These are phyloP conservation scores for Saturnispora bothae DNA, from an alignment of 805 yeast genomes.

Conservation along the genomic window DNA sequence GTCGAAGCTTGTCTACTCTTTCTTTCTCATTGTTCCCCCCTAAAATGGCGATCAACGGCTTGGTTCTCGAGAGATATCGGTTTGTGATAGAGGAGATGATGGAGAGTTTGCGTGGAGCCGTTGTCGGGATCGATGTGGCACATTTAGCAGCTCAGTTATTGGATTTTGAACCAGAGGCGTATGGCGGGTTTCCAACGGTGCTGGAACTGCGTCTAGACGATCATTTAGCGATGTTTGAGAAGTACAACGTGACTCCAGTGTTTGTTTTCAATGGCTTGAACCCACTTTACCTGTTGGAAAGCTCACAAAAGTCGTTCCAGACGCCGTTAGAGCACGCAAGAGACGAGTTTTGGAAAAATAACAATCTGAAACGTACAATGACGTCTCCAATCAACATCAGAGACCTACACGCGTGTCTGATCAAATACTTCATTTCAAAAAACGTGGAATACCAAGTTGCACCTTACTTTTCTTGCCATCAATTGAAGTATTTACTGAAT, in stretches of 20 bases:
- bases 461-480: conserved; percentile 75
- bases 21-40: no score
- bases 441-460: conserved; percentile 62
- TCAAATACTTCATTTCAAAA: conserved; percentile 44
- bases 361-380: no score
- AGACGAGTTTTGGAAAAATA: conserved; percentile 35
- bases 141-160: no score
- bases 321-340: no score
- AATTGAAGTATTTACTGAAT: conserved; percentile 60
- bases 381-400: conserved; percentile 35
- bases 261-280: conserved; percentile 67
- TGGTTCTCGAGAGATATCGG: no score
- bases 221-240: conserved; percentile 52
- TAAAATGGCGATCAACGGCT: no score
- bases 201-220: conserved; percentile 20
- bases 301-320: conserved; percentile 6
- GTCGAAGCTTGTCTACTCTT: no score
- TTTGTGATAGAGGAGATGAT: no score
- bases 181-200: no score
- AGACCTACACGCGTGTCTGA: conserved; percentile 45
- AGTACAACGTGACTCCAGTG: conserved; percentile 63
- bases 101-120: no score
- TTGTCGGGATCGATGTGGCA: no score
- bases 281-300: conserved; percentile 27
- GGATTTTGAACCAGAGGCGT: no score